These are phyloP conservation scores for Microbotryum violaceum DNA, from an alignment of 1,284 basidiomycete genomes.

Conservation along the genomic window DNA sequence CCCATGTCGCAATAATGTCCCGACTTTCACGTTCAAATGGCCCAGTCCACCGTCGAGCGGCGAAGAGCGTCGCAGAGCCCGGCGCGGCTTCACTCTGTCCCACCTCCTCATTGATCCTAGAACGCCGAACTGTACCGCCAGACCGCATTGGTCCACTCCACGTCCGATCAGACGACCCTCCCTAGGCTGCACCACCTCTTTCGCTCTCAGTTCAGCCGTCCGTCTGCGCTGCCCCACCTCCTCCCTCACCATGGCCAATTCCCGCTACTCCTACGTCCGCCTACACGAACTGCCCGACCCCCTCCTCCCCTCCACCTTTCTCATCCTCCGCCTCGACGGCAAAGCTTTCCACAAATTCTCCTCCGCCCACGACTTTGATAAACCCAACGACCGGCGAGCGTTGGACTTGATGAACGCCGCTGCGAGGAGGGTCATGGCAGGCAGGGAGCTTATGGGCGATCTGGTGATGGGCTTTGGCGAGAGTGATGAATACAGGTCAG, in stretches of 20 bases:
- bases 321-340: conserved; percentile 84
- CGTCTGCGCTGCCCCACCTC: too few species aligned
- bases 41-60: too few species aligned
- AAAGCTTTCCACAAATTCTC: conserved; percentile 95
- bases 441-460: conserved; percentile 50
- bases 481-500: conserved; percentile 91
- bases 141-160: too few species aligned
- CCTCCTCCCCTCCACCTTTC: conserved; percentile 72
- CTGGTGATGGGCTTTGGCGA: conserved; percentile 88
- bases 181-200: too few species aligned
- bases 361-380: conserved; percentile 68
- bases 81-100: too few species aligned
- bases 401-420: conserved; percentile 88
- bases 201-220: too few species aligned
- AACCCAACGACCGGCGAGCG: conserved; percentile 85
- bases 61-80: too few species aligned
- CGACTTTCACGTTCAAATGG: too few species aligned
- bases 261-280: conserved; percentile 83
- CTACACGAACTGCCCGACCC: conserved; percentile 83
- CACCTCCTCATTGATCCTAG: too few species aligned
- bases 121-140: too few species aligned
- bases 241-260: conserved; percentile 65
- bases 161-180: too few species aligned
- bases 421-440: conserved; percentile 68
- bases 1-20: too few species aligned